These are phyloP conservation scores for Handroanthus guayacan DNA, from an alignment of 257 asterid species.

Conservation along the genomic window DNA sequence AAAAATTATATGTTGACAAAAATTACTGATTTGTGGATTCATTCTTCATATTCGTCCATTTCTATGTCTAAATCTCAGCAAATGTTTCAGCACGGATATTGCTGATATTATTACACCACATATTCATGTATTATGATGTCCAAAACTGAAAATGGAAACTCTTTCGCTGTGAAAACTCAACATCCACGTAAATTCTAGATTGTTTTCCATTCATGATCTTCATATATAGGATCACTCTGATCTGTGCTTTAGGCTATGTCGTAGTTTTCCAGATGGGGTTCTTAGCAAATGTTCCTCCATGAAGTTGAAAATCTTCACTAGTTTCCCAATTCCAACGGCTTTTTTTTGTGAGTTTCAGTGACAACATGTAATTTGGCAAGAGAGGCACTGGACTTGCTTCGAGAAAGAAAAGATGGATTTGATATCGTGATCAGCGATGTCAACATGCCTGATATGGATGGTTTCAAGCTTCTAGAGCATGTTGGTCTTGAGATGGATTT, in stretches of 20 bases:
- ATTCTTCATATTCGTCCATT: not conserved
- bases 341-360: slow-evolving; percentile 58
- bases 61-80: too few relatives aligned
- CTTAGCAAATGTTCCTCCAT: not conserved
- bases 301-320: not conserved
- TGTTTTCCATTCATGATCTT: not conserved
- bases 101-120: too few relatives aligned
- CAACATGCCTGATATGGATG: slow-evolving; percentile 99
- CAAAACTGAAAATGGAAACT: not conserved
- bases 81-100: too few relatives aligned
- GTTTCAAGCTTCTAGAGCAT: slow-evolving; percentile 91
- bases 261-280: not conserved
- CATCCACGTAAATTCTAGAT: not conserved
- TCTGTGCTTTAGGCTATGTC: not conserved
- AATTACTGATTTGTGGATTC: not conserved
- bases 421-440: slow-evolving; percentile 96
- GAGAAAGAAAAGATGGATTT: slow-evolving; percentile 81
- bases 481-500: slow-evolving; percentile 98
- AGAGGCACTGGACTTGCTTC: slow-evolving; percentile 78
- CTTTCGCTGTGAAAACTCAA: not conserved
- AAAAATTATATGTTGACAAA: not conserved
- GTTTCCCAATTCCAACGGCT: slow-evolving; percentile 26
- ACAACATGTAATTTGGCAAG: slow-evolving; percentile 79
- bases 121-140: not conserved
- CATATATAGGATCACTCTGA: not conserved